Percentiles rank a stretch among this genome's conserved stretches.
Conservation (phyloP, 108 stramenopile species). For the Cylindrotheca fusiformis region DNA sequence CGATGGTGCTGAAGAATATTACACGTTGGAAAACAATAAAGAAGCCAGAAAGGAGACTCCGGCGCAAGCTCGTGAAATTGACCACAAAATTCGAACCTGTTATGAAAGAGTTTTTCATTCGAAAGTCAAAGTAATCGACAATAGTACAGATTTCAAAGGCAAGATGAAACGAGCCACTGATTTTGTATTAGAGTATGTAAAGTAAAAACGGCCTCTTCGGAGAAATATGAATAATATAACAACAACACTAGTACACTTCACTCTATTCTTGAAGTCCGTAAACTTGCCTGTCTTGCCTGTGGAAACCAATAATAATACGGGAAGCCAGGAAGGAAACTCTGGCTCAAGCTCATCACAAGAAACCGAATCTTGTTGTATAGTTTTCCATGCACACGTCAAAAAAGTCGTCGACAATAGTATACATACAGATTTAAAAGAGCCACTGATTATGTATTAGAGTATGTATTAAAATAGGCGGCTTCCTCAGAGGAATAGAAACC, state of each 20-base stretch:
- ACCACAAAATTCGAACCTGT: conserved; percentile 58
- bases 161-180: conserved; percentile 64
- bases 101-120: conserved; percentile 64
- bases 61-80: conserved; percentile 61
- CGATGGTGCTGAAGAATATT: conserved; percentile 72
- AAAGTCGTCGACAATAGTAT: conserved; percentile 57
- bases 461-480: too few species aligned
- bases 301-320: too few species aligned
- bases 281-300: too few species aligned
- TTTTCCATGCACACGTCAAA: conserved; percentile 58
- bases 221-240: too few species aligned
- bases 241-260: too few species aligned
- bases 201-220: too few species aligned
- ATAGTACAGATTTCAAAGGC: conserved; percentile 69
- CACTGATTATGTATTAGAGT: conserved; percentile 41
- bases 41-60: conserved; percentile 69
- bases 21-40: conserved; percentile 85
- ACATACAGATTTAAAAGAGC: conserved; percentile 59
- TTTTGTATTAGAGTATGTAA: conserved; percentile 42
- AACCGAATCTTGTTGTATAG: conserved; percentile 55
- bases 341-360: conserved; percentile 59
- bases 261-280: too few species aligned
- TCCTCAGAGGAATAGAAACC: too few species aligned
- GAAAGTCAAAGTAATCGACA: conserved; percentile 45
- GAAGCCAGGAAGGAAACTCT: conserved; percentile 69